Evolutionary conservation across 352 stramenopile species (phyloP).

Genomic region (Globisporangium sylvaticum): DNA sequence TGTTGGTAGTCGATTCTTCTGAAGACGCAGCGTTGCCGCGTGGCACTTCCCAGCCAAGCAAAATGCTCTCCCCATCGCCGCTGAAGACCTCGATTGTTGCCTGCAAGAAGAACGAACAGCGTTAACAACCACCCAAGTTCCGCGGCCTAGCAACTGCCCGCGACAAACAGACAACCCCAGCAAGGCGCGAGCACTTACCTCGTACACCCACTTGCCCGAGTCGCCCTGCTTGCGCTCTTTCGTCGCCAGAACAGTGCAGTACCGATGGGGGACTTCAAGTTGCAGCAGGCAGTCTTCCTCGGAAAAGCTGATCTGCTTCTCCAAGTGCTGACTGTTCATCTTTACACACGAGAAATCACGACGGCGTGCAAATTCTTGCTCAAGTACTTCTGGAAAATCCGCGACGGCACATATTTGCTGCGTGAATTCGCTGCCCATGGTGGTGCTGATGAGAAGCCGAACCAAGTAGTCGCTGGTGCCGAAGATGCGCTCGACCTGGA

Average conservation of each 20-base stretch:
- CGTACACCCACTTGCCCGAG: conserved; percentile 79
- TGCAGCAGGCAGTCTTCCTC: conserved; percentile 73
- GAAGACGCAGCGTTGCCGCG: conserved; percentile 11
- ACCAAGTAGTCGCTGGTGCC: conserved; percentile 69
- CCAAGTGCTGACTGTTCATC: conserved; percentile 55
- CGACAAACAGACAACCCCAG: neutral
- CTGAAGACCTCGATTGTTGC: conserved; percentile 44
- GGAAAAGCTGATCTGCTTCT: conserved; percentile 61
- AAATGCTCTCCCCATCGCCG: conserved; percentile 60
- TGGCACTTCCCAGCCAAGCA: conserved; percentile 78
- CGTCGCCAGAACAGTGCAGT: conserved; percentile 68
- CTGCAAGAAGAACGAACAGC: neutral
- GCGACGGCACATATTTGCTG: conserved; percentile 30
- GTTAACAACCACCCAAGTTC: neutral
- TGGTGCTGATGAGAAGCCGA: conserved; percentile 44
- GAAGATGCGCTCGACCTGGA: conserved; percentile 70
- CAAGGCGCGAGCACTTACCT: conserved; percentile 23
- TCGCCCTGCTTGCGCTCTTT: conserved; percentile 68
- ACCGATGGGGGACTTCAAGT: conserved; percentile 56
- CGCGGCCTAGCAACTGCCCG: neutral
- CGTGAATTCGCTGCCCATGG: conserved; percentile 29
- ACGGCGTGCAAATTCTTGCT: conserved; percentile 53
- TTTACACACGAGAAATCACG: conserved; percentile 71
- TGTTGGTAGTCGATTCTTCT: neutral
- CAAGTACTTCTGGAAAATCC: conserved; percentile 60